A percentile compares a stretch with the other conserved stretches of the same genome.
These are phyloP conservation scores for Sclerotinia subarctica DNA, from an alignment of 2,329 filamentous ascomycete species.

Conservation along the genomic window DNA sequence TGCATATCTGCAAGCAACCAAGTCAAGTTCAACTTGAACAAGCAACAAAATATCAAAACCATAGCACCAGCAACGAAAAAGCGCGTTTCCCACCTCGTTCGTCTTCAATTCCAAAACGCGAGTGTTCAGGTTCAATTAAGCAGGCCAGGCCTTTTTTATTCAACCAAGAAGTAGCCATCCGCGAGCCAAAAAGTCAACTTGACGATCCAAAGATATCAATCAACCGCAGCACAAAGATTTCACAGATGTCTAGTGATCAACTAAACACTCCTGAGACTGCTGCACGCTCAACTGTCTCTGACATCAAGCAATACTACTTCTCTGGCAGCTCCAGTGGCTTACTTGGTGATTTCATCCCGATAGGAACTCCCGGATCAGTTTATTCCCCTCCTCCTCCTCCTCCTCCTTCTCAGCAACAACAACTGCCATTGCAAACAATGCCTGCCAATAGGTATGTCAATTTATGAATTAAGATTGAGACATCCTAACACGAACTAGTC, in stretches of 20 bases:
- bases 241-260: neutral
- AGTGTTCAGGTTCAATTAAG: neutral
- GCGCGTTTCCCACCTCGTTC: conserved; percentile 13
- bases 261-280: neutral
- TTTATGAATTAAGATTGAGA: neutral
- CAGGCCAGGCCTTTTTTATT: neutral
- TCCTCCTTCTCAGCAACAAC: too few relatives aligned
- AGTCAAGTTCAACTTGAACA: conserved; percentile 20
- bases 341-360: conserved; percentile 17
- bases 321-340: conserved; percentile 6
- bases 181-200: neutral
- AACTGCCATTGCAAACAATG: neutral
- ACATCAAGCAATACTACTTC: conserved; percentile 14
- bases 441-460: neutral
- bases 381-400: conserved; percentile 4
- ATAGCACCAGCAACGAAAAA: conserved; percentile 17
- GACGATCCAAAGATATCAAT: neutral
- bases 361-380: conserved; percentile 11
- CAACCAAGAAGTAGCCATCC: neutral
- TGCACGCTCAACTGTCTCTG: conserved; percentile 11
- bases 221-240: neutral
- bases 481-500: conserved; percentile 6
- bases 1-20: conserved; percentile 28
- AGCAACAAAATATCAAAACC: conserved; percentile 17
- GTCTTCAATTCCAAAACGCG: conserved; percentile 12